Evolutionary conservation across 202 grass and related monocot genomes (phyloP).

Genomic region (Carex arenaria): DNA sequence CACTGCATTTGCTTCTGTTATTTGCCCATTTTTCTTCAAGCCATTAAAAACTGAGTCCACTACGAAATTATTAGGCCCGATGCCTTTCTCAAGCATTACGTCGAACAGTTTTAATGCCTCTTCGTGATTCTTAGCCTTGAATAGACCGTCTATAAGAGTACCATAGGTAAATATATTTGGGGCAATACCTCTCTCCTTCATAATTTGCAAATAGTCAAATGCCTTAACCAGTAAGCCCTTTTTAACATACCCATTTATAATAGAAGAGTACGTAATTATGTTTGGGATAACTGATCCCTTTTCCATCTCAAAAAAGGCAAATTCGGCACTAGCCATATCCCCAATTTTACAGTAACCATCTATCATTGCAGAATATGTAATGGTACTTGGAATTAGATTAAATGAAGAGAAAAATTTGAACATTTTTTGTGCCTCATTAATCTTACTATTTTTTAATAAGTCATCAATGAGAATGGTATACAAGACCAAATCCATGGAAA

Average conservation of each 20-base stretch:
- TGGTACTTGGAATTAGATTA: constrained; percentile 50
- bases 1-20: constrained; percentile 48
- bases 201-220: constrained; percentile 41
- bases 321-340: constrained; percentile 56
- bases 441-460: constrained; percentile 46
- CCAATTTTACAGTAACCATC: constrained; percentile 58
- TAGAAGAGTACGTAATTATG: constrained; percentile 66
- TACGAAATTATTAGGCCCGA: constrained; percentile 51
- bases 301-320: constrained; percentile 49
- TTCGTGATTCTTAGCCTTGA: constrained; percentile 54
- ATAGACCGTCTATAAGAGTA: constrained; percentile 64
- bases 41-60: constrained; percentile 76
- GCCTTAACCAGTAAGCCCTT: constrained; percentile 45
- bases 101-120: constrained; percentile 55
- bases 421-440: constrained; percentile 40
- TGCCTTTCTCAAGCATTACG: constrained; percentile 47
- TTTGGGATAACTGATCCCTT: constrained; percentile 43
- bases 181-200: constrained; percentile 61
- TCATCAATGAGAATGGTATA: constrained; percentile 67
- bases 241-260: constrained; percentile 77
- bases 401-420: constrained; percentile 33
- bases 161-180: constrained; percentile 79
- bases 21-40: constrained; percentile 59
- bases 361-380: constrained; percentile 66
- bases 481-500: constrained; percentile 71